Percentiles rank a stretch among this genome's conserved stretches.
phyloP scores from a whole-genome alignment of 176 grass and related monocot species.

The Neostapfia colusana region DNA sequence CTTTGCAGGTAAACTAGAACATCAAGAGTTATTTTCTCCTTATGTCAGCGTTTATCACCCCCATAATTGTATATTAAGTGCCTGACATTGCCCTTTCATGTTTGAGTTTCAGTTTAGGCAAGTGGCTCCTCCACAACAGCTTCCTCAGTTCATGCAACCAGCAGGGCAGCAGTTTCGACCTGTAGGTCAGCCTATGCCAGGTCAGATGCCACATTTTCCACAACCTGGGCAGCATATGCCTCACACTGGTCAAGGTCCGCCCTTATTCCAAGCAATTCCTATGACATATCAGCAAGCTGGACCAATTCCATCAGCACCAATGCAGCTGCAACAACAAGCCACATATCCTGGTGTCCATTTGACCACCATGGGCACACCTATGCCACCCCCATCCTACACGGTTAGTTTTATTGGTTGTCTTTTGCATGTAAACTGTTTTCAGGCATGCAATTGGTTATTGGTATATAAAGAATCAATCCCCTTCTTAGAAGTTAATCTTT shows the following conservation, averaged over 20 bases:
- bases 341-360: conserved; percentile 48
- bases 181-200: conserved; percentile 54
- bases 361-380: conserved; percentile 56
- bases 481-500: conserved; percentile 34
- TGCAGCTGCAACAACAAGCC: conserved; percentile 46
- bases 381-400: conserved; percentile 61
- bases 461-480: conserved; percentile 22
- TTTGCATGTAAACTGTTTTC: conserved; percentile 3
- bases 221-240: conserved; percentile 63
- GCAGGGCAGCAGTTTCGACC: conserved; percentile 54
- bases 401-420: conserved; percentile 42
- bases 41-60: conserved; percentile 10
- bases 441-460: conserved; percentile 1
- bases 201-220: conserved; percentile 54
- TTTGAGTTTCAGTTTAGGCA: conserved; percentile 62
- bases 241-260: conserved; percentile 52
- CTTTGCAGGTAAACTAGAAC: conserved; percentile 69
- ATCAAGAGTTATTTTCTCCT: conserved; percentile 14
- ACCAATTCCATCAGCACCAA: conserved; percentile 57
- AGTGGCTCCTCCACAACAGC: conserved; percentile 58
- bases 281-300: conserved; percentile 62
- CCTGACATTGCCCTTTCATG: conserved; percentile 17
- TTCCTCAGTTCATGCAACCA: conserved; percentile 57
- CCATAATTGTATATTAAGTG: conserved; percentile 28
- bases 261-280: conserved; percentile 67